Evolutionary conservation across 768 basidiomycete genomes (phyloP).

Genomic region (Lactifluus echinatus): DNA sequence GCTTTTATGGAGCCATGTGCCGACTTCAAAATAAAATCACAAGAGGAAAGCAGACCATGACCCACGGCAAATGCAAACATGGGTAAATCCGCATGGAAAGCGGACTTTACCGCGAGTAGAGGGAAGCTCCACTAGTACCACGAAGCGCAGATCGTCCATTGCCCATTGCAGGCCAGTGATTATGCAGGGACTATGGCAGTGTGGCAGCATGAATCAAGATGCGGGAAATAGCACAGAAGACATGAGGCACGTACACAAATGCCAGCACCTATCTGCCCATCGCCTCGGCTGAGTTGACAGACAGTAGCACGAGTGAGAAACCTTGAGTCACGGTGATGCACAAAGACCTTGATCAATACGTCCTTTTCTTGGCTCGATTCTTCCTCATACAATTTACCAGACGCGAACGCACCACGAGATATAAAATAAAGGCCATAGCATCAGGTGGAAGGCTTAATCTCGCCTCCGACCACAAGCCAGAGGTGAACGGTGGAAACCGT

Average conservation of each 20-base stretch:
- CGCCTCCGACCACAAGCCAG: conserved; percentile 21
- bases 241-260: conserved; percentile 29
- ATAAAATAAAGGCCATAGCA: conserved; percentile 26
- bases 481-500: conserved; percentile 17
- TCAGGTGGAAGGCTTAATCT: conserved; percentile 27
- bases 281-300: conserved; percentile 26
- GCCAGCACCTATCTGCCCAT: conserved; percentile 29
- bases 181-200: too few relatives aligned
- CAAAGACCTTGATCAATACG: conserved; percentile 28
- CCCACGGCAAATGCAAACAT: not conserved
- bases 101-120: not conserved
- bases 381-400: conserved; percentile 11
- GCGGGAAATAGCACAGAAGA: not conserved
- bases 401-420: conserved; percentile 25
- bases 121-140: conserved; percentile 14
- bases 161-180: not conserved
- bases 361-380: conserved; percentile 11
- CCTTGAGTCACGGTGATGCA: conserved; percentile 23
- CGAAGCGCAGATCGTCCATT: conserved; percentile 23
- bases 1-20: conserved; percentile 25
- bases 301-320: conserved; percentile 27
- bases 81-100: conserved; percentile 4
- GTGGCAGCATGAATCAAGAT: not conserved
- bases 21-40: not conserved
- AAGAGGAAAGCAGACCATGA: conserved; percentile 4